These are phyloP conservation scores for Globisporangium mamillatum DNA, from an alignment of 352 stramenopile species.

Conservation along the genomic window DNA sequence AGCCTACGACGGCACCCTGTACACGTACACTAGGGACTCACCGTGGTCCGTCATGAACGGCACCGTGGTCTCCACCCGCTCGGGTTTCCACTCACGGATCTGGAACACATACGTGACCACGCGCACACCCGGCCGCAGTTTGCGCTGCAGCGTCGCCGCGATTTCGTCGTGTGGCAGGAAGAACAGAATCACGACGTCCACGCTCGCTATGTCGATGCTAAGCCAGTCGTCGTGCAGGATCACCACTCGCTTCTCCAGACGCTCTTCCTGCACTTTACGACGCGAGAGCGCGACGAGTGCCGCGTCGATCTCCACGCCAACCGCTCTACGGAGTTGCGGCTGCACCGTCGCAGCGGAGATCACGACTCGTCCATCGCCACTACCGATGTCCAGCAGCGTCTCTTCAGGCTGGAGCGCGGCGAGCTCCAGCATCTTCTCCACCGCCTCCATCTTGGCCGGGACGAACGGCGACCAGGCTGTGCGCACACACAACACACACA, in stretches of 20 bases:
- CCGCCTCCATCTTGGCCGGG: slow-evolving; percentile 54
- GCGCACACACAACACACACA: slow-evolving; percentile 5
- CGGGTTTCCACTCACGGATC: slow-evolving; percentile 51
- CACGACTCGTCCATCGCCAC: slow-evolving; percentile 59
- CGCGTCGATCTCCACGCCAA: slow-evolving; percentile 57
- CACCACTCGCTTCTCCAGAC: slow-evolving; percentile 21
- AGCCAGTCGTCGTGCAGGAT: slow-evolving; percentile 61
- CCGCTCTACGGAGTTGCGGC: slow-evolving; percentile 23
- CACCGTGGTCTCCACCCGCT: slow-evolving; percentile 37
- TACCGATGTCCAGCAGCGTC: slow-evolving; percentile 61
- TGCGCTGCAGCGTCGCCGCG: slow-evolving; percentile 27
- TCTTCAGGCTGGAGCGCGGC: slow-evolving; percentile 36
- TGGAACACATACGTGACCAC: slow-evolving; percentile 71
- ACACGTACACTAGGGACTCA: slow-evolving; percentile 44
- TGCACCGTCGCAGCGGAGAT: slow-evolving; percentile 31
- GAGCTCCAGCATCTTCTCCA: slow-evolving; percentile 46
- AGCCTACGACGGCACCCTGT: slow-evolving; percentile 28
- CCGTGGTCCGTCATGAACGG: slow-evolving; percentile 62
- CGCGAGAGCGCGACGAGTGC: slow-evolving; percentile 46
- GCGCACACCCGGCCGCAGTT: slow-evolving; percentile 38
- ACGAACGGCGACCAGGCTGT: slow-evolving; percentile 72
- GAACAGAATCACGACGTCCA: slow-evolving; percentile 59
- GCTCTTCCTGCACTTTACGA: slow-evolving; percentile 16
- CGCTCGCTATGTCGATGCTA: slow-evolving; percentile 36
- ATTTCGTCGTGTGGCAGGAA: slow-evolving; percentile 61